Conservation (phyloP, 2,329 filamentous ascomycete species). For the Pseudogymnoascus sp. region DNA sequence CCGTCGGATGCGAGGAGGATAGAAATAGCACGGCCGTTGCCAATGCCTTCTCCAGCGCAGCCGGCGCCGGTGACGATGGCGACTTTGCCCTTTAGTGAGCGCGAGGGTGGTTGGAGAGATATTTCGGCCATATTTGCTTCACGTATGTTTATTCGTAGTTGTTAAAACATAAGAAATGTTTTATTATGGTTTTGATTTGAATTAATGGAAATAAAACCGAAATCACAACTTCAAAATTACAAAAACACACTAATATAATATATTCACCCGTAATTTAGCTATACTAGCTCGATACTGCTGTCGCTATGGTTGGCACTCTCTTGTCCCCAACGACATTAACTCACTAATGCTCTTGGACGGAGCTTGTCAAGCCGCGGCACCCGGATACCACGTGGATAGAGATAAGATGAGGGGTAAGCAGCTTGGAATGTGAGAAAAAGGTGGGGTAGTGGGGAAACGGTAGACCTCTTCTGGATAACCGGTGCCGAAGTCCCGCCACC, state of each 20-base stretch:
- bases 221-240: not conserved
- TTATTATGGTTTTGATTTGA: not conserved
- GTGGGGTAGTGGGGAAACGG: not conserved
- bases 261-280: not conserved
- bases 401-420: not conserved
- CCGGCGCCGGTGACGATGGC: slow-evolving; percentile 55
- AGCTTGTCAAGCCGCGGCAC: not conserved
- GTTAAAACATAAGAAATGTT: not conserved
- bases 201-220: not conserved
- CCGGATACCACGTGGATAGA: not conserved
- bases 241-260: not conserved
- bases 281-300: not conserved
- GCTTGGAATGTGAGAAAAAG: not conserved
- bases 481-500: too few species aligned
- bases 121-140: slow-evolving; percentile 12
- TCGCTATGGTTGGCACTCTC: not conserved
- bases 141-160: slow-evolving; percentile 10
- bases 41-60: slow-evolving; percentile 47
- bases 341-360: not conserved
- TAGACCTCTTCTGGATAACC: not conserved
- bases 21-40: slow-evolving; percentile 51
- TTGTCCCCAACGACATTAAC: not conserved
- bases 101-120: slow-evolving; percentile 26
- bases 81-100: slow-evolving; percentile 36
- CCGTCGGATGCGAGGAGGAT: slow-evolving; percentile 54